These are phyloP conservation scores for Aspergillus sclerotiicarbonarius DNA, from an alignment of 495 filamentous ascomycete genomes.

Conservation along the genomic window DNA sequence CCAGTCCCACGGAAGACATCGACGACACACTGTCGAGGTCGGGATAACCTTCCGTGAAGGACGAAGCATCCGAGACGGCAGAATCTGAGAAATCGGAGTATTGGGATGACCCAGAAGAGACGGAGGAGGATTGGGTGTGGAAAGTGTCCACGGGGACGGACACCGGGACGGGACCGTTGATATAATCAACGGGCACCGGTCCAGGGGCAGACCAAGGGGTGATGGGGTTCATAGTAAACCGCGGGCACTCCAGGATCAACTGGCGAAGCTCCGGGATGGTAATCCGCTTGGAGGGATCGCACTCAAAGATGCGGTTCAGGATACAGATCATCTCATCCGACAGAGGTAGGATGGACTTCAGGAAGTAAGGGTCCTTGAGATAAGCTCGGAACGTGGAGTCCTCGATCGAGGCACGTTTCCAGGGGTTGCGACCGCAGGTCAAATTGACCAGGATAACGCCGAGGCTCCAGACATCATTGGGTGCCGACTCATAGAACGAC, in stretches of 20 bases:
- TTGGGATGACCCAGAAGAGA: slow-evolving; percentile 40
- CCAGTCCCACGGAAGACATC: slow-evolving; percentile 37
- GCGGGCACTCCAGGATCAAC: slow-evolving; percentile 71
- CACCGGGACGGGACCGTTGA: slow-evolving; percentile 27
- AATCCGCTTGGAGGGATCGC: slow-evolving; percentile 81
- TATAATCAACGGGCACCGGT: slow-evolving; percentile 29
- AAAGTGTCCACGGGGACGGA: slow-evolving; percentile 31
- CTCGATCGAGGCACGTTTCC: slow-evolving; percentile 90
- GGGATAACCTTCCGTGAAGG: slow-evolving; percentile 43
- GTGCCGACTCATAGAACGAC: slow-evolving; percentile 82
- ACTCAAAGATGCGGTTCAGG: slow-evolving; percentile 84
- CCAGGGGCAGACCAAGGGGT: slow-evolving; percentile 31
- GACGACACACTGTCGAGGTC: slow-evolving; percentile 38
- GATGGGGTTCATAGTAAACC: slow-evolving; percentile 60
- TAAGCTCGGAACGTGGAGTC: slow-evolving; percentile 96
- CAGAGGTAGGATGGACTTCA: slow-evolving; percentile 89
- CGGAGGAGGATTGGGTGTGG: slow-evolving; percentile 38
- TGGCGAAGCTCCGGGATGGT: slow-evolving; percentile 77
- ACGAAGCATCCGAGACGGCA: slow-evolving; percentile 41
- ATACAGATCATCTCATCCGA: slow-evolving; percentile 89
- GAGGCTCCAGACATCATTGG: slow-evolving; percentile 97
- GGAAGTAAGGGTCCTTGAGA: slow-evolving; percentile 78
- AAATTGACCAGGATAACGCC: slow-evolving; percentile 97
- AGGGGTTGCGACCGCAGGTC: slow-evolving; percentile 96
- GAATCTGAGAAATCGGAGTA: slow-evolving; percentile 44